Conservation (phyloP, 441 rosid genomes). For the Arabidopsis lyrata region DNA sequence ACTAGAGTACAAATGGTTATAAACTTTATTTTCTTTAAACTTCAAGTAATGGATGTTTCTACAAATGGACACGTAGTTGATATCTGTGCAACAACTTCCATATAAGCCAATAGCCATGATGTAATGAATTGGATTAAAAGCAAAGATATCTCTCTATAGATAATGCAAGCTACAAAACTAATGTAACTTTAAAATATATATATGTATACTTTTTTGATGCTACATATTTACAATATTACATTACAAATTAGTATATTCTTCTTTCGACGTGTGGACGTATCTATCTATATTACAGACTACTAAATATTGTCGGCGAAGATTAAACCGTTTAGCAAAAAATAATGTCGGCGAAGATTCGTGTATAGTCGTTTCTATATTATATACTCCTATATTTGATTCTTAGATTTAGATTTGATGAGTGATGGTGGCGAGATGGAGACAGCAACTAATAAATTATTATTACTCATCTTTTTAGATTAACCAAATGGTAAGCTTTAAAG, state of each 20-base stretch:
- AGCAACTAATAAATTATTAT: slow-evolving; percentile 14
- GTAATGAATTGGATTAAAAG: slow-evolving; percentile 44
- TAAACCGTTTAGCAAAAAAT: not conserved
- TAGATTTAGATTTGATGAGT: slow-evolving; percentile 38
- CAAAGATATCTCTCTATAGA: slow-evolving; percentile 33
- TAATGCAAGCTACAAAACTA: slow-evolving; percentile 20
- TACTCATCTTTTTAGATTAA: not conserved
- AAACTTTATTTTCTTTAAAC: not conserved
- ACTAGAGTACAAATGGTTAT: not conserved
- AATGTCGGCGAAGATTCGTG: slow-evolving; percentile 45
- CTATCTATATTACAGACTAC: slow-evolving; percentile 7
- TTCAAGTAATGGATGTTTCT: slow-evolving; percentile 31
- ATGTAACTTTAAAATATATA: slow-evolving; percentile 11
- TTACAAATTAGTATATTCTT: slow-evolving; percentile 10
- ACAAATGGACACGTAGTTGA: slow-evolving; percentile 28
- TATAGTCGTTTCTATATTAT: not conserved
- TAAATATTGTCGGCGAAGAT: slow-evolving; percentile 39
- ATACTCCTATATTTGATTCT: not conserved
- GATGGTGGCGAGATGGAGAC: slow-evolving; percentile 50
- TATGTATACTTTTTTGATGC: not conserved
- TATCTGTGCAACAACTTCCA: slow-evolving; percentile 36
- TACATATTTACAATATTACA: slow-evolving; percentile 11
- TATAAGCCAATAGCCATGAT: slow-evolving; percentile 33
- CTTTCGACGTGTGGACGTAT: slow-evolving; percentile 35
- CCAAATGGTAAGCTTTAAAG: slow-evolving; percentile 28